Evolutionary conservation across 2,329 filamentous ascomycete genomes (phyloP).

Genomic region (Colletotrichum sojae): DNA sequence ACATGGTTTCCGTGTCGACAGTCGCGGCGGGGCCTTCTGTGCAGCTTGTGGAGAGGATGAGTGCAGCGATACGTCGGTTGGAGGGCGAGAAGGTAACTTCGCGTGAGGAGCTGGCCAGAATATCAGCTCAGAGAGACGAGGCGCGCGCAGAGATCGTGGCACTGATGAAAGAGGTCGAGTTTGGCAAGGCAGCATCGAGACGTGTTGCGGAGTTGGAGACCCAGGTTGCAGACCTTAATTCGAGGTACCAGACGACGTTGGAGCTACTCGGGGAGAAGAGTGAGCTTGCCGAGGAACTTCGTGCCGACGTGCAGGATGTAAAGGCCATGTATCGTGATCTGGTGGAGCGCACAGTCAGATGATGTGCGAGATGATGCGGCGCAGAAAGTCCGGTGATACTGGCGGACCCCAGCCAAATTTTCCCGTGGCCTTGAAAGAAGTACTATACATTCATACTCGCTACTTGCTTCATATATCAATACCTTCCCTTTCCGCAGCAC

Average conservation of each 20-base stretch:
- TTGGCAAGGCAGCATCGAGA: slow-evolving; percentile 71
- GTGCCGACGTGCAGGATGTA: slow-evolving; percentile 89
- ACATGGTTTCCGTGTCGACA: slow-evolving; percentile 91
- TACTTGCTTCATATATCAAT: slow-evolving; percentile 67
- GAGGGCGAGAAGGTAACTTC: slow-evolving; percentile 92
- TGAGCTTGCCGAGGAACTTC: slow-evolving; percentile 92
- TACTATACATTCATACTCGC: neutral
- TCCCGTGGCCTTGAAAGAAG: neutral
- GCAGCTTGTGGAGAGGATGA: slow-evolving; percentile 96
- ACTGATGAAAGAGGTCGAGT: slow-evolving; percentile 89
- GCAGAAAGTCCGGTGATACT: neutral
- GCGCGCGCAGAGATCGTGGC: slow-evolving; percentile 91
- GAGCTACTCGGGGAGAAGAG: slow-evolving; percentile 98
- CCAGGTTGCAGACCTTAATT: slow-evolving; percentile 77
- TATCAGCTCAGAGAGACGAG: slow-evolving; percentile 90
- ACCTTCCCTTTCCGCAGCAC: slow-evolving; percentile 86
- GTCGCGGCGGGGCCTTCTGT: slow-evolving; percentile 92
- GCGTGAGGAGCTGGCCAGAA: slow-evolving; percentile 86
- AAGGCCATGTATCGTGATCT: slow-evolving; percentile 97
- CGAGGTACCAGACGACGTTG: slow-evolving; percentile 89
- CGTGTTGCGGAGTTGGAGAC: slow-evolving; percentile 76
- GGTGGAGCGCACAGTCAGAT: slow-evolving; percentile 84
- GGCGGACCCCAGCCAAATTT: neutral
- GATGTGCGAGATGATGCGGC: neutral
- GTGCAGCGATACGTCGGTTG: slow-evolving; percentile 88